A percentile compares a stretch with the other conserved stretches of the same genome.
phyloP scores from a whole-genome alignment of 352 stramenopile species.

The Globisporangium nagaii region DNA sequence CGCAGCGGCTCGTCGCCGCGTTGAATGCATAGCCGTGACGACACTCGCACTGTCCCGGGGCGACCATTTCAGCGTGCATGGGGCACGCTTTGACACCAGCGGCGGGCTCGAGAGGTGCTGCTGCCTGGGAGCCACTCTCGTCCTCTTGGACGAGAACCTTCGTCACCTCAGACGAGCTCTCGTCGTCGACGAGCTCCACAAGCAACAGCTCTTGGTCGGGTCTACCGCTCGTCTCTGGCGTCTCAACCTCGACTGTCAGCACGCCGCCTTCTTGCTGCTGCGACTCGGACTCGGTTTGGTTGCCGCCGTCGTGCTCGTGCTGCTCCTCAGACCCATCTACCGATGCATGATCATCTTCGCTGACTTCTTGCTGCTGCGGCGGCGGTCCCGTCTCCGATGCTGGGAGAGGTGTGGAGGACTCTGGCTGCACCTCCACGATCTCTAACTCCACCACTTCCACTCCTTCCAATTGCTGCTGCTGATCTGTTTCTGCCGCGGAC shows the following conservation, averaged over 20 bases:
- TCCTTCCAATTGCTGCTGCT: not conserved
- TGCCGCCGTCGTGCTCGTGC: too few relatives aligned
- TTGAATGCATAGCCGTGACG: conserved; percentile 31
- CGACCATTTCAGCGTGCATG: conserved; percentile 20
- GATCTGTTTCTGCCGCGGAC: not conserved
- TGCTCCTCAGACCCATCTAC: too few relatives aligned
- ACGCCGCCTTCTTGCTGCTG: too few relatives aligned
- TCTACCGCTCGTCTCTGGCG: too few relatives aligned
- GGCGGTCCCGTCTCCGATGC: too few relatives aligned
- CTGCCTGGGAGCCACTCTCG: not conserved
- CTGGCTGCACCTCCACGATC: not conserved
- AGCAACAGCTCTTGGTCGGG: too few relatives aligned
- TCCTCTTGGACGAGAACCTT: not conserved
- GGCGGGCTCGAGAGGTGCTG: not conserved
- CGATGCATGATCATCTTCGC: too few relatives aligned
- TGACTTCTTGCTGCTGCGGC: too few relatives aligned
- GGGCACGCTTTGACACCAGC: conserved; percentile 21
- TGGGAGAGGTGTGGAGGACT: not conserved
- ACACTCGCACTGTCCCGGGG: conserved; percentile 39
- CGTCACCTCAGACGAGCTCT: too few relatives aligned
- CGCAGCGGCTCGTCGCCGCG: conserved; percentile 19
- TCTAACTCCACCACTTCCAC: not conserved
- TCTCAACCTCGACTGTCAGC: too few relatives aligned
- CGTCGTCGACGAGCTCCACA: too few relatives aligned
- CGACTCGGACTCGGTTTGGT: too few relatives aligned